A percentile compares a stretch with the other conserved stretches of the same genome.
Conservation (phyloP, 2,329 filamentous ascomycete genomes). For the Pseudogymnoascus pannorum region DNA sequence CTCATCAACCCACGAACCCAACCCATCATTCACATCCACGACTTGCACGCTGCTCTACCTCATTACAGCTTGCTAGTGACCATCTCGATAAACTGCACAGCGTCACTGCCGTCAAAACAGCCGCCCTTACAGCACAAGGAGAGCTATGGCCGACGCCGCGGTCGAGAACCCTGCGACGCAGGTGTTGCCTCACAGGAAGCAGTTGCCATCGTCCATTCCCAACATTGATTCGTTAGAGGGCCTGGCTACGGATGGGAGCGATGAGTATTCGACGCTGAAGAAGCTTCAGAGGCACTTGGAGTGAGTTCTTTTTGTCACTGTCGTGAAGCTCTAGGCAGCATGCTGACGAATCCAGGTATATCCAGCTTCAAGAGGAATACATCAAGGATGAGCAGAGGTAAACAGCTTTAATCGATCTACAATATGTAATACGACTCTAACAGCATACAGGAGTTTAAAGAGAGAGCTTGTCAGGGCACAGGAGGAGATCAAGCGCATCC, state of each 20-base stretch:
- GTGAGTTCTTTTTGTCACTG: constrained; percentile 45
- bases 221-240: constrained; percentile 89
- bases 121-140: neutral
- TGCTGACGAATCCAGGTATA: constrained; percentile 54
- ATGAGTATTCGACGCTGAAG: constrained; percentile 94
- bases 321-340: neutral
- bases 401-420: constrained; percentile 14
- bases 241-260: constrained; percentile 68
- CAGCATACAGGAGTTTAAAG: constrained; percentile 69
- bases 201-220: constrained; percentile 71
- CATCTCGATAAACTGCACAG: neutral
- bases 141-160: constrained; percentile 73
- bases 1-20: constrained; percentile 7
- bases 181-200: constrained; percentile 72
- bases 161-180: constrained; percentile 74
- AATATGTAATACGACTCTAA: constrained; percentile 14
- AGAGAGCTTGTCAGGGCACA: constrained; percentile 93
- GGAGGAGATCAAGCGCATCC: constrained; percentile 99
- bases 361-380: constrained; percentile 97
- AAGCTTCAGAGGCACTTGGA: constrained; percentile 94
- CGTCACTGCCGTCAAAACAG: no score
- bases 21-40: constrained; percentile 1
- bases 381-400: constrained; percentile 99
- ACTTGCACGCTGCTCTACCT: neutral
- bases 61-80: neutral